Percentiles rank a stretch among this genome's conserved stretches.
Conservation (phyloP, 2,329 filamentous ascomycete species). For the Fusarium verrucosum region DNA sequence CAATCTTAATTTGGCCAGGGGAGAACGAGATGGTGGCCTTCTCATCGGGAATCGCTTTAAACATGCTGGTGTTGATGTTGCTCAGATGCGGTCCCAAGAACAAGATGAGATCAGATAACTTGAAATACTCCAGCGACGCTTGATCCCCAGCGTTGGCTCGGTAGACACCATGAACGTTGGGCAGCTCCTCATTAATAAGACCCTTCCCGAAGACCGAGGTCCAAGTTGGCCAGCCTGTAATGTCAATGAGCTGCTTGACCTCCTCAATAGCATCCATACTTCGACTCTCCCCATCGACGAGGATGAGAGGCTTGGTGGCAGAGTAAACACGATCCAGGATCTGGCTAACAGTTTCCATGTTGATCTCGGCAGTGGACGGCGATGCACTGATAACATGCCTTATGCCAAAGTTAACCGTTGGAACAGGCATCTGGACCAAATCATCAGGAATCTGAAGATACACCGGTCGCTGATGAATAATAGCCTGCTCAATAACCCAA, state of each 20-base stretch:
- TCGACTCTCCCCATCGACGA: constrained; percentile 13
- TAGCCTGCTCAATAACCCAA: constrained; percentile 12
- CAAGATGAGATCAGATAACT: constrained; percentile 1
- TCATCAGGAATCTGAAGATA: constrained; percentile 19
- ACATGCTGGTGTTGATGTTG: constrained; percentile 15
- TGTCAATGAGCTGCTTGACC: background rate
- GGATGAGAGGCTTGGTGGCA: constrained; percentile 3
- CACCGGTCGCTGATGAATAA: constrained; percentile 4
- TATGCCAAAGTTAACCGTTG: background rate
- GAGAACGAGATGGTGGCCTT: background rate
- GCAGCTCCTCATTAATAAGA: background rate
- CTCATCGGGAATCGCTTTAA: constrained; percentile 2
- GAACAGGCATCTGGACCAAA: background rate
- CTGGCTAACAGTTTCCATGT: background rate
- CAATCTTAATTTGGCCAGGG: background rate
- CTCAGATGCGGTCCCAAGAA: constrained; percentile 16
- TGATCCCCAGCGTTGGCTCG: background rate
- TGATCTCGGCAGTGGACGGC: background rate
- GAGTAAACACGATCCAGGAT: constrained; percentile 4
- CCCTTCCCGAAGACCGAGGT: constrained; percentile 16
- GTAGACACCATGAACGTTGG: constrained; percentile 14
- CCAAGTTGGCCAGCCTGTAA: constrained; percentile 8
- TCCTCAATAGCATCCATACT: background rate
- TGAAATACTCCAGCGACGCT: background rate
- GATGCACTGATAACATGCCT: background rate